Evolutionary conservation across 2,329 filamentous ascomycete species (phyloP), one percentile per base, ranked within the genome.

Genomic region (Exophiala bonariae): DNA sequence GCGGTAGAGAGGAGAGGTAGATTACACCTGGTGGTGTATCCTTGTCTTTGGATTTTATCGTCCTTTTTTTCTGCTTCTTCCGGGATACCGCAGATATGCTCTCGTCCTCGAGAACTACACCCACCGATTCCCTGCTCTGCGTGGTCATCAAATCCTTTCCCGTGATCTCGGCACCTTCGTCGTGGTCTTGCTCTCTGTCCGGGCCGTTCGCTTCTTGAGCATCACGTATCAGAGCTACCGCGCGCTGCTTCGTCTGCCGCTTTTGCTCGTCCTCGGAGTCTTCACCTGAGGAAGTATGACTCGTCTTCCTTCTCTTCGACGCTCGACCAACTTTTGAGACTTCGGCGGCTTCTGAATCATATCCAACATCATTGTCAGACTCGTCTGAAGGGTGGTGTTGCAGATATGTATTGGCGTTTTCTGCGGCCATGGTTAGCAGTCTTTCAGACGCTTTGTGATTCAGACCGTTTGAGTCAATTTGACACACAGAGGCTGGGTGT

Each of bases 1-100:
- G 72, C 3, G 72, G 72, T 2, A 74, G 57, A 2, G 71, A 72
- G 19, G 69, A 71, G 20, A 74, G 59, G 48, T 73, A 74, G 33
- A 74, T 58, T 3, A 74, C 70, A 26, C 71, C 71, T 10, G 55
- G 52, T 19, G 38, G 48, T 20, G 34, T 41, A 30, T 41, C 40
- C 40, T 53, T 47, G 44, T 38, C 37, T 14, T 34, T 32, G 77
- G 82, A 30, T 26, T 49, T 46, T 6, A 20, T 20, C 36, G 44
- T 55, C 18, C 40, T 32, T 34, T 37, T 31, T 57, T 75, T 26
- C 76, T 80, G 17, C 71, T 80, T 6, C 68, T 75, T 39, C 64
- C 26, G n/a, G n/a, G n/a, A n/a, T n/a, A n/a, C n/a, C n/a, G n/a
- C n/a, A n/a, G n/a, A n/a, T 22, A 13, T 41, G 19, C 17, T 30